A percentile compares a stretch with the other conserved stretches of the same genome.
Conservation (phyloP, 345 rosid genomes). For the Camelina sativa region DNA sequence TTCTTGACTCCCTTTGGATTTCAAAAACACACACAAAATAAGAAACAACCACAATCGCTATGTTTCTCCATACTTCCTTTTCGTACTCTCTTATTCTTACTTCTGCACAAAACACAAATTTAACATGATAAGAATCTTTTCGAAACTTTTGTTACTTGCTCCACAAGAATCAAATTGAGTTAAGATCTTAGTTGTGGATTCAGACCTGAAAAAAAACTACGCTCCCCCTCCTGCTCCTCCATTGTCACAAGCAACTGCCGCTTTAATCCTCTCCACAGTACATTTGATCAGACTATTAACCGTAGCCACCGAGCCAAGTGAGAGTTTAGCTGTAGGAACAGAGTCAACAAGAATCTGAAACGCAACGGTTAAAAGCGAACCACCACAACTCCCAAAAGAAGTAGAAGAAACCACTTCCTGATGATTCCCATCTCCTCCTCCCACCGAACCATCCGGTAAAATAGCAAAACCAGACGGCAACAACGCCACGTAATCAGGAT, state of each 20-base stretch:
- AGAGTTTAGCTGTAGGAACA: constrained; percentile 88
- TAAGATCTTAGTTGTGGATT: not conserved
- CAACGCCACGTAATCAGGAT: constrained; percentile 94
- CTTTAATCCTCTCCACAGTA: constrained; percentile 91
- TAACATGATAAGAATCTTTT: not conserved
- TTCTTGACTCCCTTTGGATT: constrained; percentile 77
- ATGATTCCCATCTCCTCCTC: constrained; percentile 39
- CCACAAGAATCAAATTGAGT: constrained; percentile 21
- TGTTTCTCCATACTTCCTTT: not conserved
- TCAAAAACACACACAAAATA: constrained; percentile 27
- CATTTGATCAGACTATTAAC: constrained; percentile 91
- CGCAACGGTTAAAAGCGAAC: constrained; percentile 85
- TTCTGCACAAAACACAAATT: constrained; percentile 1
- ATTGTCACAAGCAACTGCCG: constrained; percentile 57
- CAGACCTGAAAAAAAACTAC: constrained; percentile 36
- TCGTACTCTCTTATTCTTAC: not conserved
- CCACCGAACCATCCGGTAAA: constrained; percentile 79
- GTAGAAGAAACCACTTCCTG: constrained; percentile 37
- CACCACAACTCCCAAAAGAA: constrained; percentile 58
- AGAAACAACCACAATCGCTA: constrained; percentile 15
- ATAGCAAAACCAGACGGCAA: constrained; percentile 98
- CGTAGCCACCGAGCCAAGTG: constrained; percentile 91
- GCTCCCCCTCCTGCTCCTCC: constrained; percentile 29
- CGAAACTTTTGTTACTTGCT: constrained; percentile 21
- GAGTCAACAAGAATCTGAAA: constrained; percentile 96